Conservation (phyloP, 139 green algal species). For the Auxenochlorella pyrenoidosa region DNA sequence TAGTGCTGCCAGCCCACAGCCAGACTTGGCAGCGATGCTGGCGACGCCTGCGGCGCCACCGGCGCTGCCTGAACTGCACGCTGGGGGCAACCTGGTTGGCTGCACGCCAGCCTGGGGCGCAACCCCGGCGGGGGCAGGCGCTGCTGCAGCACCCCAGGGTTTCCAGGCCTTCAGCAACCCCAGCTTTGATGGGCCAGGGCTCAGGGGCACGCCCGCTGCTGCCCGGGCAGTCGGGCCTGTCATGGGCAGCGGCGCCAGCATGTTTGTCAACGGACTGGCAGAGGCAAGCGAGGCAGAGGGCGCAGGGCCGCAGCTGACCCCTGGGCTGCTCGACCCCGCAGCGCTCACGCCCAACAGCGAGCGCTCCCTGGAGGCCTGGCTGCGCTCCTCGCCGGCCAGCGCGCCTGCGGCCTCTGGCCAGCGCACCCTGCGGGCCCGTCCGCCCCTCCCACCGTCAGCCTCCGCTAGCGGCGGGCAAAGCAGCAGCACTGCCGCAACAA, state of each 20-base stretch:
- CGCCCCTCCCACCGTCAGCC: neutral
- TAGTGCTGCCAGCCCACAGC: neutral
- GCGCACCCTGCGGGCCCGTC: neutral
- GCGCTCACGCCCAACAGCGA: constrained; percentile 18
- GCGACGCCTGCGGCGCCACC: neutral
- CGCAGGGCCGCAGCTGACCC: neutral
- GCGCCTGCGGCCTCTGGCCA: neutral
- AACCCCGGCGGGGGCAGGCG: neutral
- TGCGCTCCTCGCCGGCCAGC: constrained; percentile 6
- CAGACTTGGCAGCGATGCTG: constrained; percentile 26
- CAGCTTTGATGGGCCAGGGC: constrained; percentile 31
- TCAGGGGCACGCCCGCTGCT: neutral
- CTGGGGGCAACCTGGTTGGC: neutral
- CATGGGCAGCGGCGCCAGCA: neutral
- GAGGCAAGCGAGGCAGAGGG: neutral
- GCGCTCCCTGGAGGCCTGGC: constrained; percentile 31
- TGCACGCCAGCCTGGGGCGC: neutral
- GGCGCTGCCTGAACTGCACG: constrained; percentile 2
- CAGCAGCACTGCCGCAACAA: neutral
- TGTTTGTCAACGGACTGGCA: constrained; percentile 16
- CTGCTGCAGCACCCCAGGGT: neutral
- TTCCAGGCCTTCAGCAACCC: constrained; percentile 37
- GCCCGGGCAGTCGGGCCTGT: neutral
- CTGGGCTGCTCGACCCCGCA: constrained; percentile 1
- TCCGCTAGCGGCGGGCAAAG: neutral